Evolutionary conservation across 225 moss, liverwort and hornwort genomes (phyloP).

Genomic region (Bryum argenteum): DNA sequence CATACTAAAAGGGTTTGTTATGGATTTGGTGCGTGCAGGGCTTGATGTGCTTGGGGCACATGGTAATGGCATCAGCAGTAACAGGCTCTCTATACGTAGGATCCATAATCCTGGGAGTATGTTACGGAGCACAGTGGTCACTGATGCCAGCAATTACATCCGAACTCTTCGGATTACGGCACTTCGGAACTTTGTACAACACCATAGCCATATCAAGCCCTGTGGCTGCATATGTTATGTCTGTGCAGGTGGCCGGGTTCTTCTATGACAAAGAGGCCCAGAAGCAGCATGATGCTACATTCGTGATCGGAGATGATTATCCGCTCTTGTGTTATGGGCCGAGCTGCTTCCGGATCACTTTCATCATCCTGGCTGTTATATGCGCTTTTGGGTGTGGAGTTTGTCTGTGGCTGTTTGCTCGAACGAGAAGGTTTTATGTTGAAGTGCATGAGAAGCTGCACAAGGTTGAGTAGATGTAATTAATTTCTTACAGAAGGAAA

Average conservation of each 20-base stretch:
- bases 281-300: constrained; percentile 25
- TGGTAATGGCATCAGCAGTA: constrained; percentile 50
- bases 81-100: constrained; percentile 60
- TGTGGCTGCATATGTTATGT: constrained; percentile 56
- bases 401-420: constrained; percentile 36
- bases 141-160: constrained; percentile 80
- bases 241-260: constrained; percentile 60
- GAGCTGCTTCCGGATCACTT: constrained; percentile 64
- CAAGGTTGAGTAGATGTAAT: constrained; percentile 21
- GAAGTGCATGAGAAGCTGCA: constrained; percentile 33
- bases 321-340: constrained; percentile 54
- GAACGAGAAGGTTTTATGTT: constrained; percentile 48
- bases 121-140: constrained; percentile 81
- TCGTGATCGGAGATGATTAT: not conserved
- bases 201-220: constrained; percentile 69
- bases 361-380: constrained; percentile 58
- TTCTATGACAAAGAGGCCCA: constrained; percentile 66
- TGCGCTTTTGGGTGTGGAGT: constrained; percentile 56
- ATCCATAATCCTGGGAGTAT: constrained; percentile 57
- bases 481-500: no score
- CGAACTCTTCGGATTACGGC: constrained; percentile 62
- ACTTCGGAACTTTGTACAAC: constrained; percentile 72
- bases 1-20: no score
- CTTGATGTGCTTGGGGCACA: constrained; percentile 59
- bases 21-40: constrained; percentile 38